Evolutionary conservation across 2,329 filamentous ascomycete species (phyloP), one percentile per base, ranked within the genome.

Genomic region (Ophiostoma montium): DNA sequence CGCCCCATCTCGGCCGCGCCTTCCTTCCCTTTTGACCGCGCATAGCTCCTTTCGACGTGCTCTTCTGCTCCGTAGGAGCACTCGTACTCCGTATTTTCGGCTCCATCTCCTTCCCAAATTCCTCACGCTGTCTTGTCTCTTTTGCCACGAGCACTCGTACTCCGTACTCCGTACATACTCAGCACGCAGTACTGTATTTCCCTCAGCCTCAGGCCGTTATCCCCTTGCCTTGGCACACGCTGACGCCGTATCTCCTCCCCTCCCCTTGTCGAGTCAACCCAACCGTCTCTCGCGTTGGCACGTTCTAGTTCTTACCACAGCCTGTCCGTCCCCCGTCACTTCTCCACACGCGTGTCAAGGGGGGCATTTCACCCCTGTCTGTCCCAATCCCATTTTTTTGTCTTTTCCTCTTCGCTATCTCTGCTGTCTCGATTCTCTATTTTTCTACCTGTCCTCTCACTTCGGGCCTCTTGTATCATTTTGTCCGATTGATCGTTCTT

Each of bases 291-390:
- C 41, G 27, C 41, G 5, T 16, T 3, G 23, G 12, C 27, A 13
- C 39, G 39, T 42, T 42, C 42, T 44, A 32, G 42, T 33, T 16
- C 42, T 44, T 27, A 23, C 42, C 42, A 44, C 18, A 44, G 42
- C 30, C 42, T 44, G 42, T 44, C 42, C 42, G 32, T 32, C 42
- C 32, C 42, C 42, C 42, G 42, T 44, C 30, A 19, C 30, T 44
- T 44, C 42, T 44, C 42, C 42, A 44, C 42, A 44, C 27, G 42
- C 42, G 42, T 44, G 42, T 44, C 42, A 33, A 44, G 30, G 42
- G 42, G 42, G 42, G 42, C 16, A 18, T 27, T 32, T 33, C 32
- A 27, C 42, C 30, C 42, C 42, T 44, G 41, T 44, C 42, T 44
- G 32, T 33, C 13, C 19, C 23, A 30, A n/a, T 15, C 21, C 16